A percentile compares a stretch with the other conserved stretches of the same genome.
Evolutionary conservation across 169 alveolate species (phyloP).

Genomic region (Plasmodium blacklocki): DNA sequence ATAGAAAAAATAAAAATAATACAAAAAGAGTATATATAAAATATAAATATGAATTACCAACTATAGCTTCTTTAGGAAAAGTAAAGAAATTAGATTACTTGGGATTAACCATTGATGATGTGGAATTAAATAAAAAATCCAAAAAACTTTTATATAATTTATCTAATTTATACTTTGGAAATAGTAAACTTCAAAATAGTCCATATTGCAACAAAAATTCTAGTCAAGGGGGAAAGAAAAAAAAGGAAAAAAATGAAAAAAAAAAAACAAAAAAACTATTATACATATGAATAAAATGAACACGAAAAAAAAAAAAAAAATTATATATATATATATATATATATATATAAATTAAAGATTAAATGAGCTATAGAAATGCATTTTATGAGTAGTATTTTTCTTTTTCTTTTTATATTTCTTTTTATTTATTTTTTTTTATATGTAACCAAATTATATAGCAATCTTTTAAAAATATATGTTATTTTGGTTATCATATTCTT

Average conservation of each 20-base stretch:
- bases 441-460: too few relatives aligned
- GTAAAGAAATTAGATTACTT: constrained; percentile 54
- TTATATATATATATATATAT: constrained; percentile 2
- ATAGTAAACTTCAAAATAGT: background rate
- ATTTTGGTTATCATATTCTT: too few relatives aligned
- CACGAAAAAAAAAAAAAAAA: background rate
- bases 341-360: background rate
- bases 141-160: constrained; percentile 34
- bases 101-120: constrained; percentile 18
- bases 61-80: constrained; percentile 75
- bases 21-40: constrained; percentile 4
- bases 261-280: constrained; percentile 2
- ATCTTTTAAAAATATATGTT: too few relatives aligned
- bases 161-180: constrained; percentile 38
- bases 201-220: background rate
- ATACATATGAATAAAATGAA: background rate
- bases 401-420: too few relatives aligned
- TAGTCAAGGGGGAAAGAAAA: constrained; percentile 5
- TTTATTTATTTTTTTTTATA: too few relatives aligned
- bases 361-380: too few relatives aligned
- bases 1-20: constrained; percentile 14
- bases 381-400: too few relatives aligned
- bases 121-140: constrained; percentile 8
- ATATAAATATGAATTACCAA: constrained; percentile 68
- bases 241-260: constrained; percentile 6